Evolutionary conservation across 2,329 filamentous ascomycete species (phyloP).

Genomic region (Lojkania enalia): DNA sequence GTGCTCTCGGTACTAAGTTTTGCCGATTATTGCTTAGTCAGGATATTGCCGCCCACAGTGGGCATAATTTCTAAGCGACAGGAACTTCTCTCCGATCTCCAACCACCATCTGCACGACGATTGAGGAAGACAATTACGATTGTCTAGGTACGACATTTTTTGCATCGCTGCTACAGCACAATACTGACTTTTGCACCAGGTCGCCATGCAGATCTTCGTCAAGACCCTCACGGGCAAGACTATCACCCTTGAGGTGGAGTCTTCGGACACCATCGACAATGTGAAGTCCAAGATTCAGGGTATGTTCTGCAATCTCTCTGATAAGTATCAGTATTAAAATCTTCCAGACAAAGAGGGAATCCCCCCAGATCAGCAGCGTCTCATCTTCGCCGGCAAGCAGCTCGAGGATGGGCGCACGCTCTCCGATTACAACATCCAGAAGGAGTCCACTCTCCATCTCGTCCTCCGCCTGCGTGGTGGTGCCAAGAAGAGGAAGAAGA

Average conservation of each 20-base stretch:
- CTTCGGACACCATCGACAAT: constrained; percentile 99
- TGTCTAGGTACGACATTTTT: constrained; percentile 57
- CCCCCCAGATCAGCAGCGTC: constrained; percentile 96
- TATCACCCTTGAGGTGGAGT: constrained; percentile 99
- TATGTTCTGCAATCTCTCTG: constrained; percentile 39
- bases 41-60: constrained; percentile 23
- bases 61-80: constrained; percentile 20
- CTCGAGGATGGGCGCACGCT: constrained; percentile 99
- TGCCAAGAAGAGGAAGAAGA: constrained; percentile 98
- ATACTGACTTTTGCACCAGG: constrained; percentile 30
- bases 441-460: constrained; percentile 98
- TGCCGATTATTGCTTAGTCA: constrained; percentile 14
- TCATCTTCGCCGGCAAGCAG: constrained; percentile 99
- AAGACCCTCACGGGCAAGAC: constrained; percentile 94
- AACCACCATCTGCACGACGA: constrained; percentile 50
- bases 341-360: constrained; percentile 98
- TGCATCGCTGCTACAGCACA: constrained; percentile 1
- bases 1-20: not conserved
- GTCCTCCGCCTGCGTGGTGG: constrained; percentile 98
- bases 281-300: constrained; percentile 96
- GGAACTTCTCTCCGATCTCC: constrained; percentile 19
- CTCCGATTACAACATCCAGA: constrained; percentile 99
- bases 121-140: constrained; percentile 61
- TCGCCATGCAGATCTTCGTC: constrained; percentile 57
- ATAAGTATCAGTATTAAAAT: constrained; percentile 27